phyloP scores from a whole-genome alignment of 2,329 filamentous ascomycete species.

The Colletotrichum nymphaeae region DNA sequence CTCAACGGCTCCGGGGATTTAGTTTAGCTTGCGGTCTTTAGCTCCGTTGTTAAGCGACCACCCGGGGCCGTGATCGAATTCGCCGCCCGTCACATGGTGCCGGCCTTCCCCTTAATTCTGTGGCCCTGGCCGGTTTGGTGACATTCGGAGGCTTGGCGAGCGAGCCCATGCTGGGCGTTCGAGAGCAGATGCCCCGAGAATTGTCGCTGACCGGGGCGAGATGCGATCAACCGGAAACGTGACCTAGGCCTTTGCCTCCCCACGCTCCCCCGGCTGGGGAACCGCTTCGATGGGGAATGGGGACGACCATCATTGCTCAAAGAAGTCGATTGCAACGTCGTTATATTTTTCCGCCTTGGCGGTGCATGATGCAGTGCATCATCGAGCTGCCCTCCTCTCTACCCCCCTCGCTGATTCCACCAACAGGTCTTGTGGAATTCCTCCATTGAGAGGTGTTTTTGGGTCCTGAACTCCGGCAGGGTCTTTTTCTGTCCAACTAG shows the following conservation, averaged over 20 bases:
- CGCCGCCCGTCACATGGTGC: background rate
- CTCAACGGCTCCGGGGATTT: background rate
- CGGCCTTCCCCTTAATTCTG: background rate
- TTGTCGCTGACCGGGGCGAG: background rate
- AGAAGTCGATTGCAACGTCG: background rate
- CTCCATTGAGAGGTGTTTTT: constrained; percentile 10
- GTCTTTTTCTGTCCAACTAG: background rate
- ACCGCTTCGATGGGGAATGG: too few species aligned
- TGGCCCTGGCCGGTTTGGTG: background rate
- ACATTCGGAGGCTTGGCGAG: background rate
- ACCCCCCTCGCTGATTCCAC: background rate
- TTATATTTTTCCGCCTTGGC: constrained; percentile 26
- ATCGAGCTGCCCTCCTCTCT: background rate
- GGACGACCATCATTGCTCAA: background rate
- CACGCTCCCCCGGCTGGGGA: background rate
- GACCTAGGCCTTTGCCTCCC: background rate
- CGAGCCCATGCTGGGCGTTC: too few species aligned
- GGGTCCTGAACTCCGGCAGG: too few species aligned
- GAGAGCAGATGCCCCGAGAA: background rate
- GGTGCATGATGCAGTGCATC: background rate
- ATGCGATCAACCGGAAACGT: background rate
- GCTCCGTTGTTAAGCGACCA: background rate
- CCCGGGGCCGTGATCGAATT: background rate
- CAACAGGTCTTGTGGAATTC: background rate
- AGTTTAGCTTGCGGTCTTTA: too few species aligned